phyloP scores from a whole-genome alignment of 1,139 yeast genomes.

The Yamadazyma mexicana region DNA sequence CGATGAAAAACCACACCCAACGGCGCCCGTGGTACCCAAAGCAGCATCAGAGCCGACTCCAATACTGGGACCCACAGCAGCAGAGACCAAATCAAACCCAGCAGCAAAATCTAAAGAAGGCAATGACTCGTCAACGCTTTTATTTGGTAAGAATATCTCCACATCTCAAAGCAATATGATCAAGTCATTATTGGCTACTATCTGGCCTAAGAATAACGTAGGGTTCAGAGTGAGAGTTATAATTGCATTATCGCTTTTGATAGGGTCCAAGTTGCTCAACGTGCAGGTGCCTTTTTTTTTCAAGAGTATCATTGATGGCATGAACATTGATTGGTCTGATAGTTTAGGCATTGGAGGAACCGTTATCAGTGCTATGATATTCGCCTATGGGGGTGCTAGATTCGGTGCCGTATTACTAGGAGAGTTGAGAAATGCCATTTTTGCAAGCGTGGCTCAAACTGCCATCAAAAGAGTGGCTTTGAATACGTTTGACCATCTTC shows the following conservation, averaged over 20 bases:
- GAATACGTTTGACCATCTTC: slow-evolving; percentile 79
- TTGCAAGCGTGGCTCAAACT: slow-evolving; percentile 92
- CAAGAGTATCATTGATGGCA: slow-evolving; percentile 83
- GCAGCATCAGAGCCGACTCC: too few species aligned
- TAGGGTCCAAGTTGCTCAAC: slow-evolving; percentile 80
- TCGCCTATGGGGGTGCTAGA: slow-evolving; percentile 92
- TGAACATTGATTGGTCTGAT: slow-evolving; percentile 86
- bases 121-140: slow-evolving; percentile 12
- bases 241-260: slow-evolving; percentile 67
- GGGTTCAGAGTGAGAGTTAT: slow-evolving; percentile 75
- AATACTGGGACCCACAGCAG: too few species aligned
- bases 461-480: slow-evolving; percentile 91
- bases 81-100: not conserved
- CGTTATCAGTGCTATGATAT: slow-evolving; percentile 68
- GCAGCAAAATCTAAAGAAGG: not conserved
- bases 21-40: too few species aligned
- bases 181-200: slow-evolving; percentile 63
- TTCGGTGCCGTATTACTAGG: slow-evolving; percentile 95
- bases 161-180: slow-evolving; percentile 64
- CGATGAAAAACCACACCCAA: too few species aligned
- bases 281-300: slow-evolving; percentile 96
- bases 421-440: slow-evolving; percentile 89
- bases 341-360: slow-evolving; percentile 61
- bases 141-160: slow-evolving; percentile 26
- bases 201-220: slow-evolving; percentile 85